These are phyloP conservation scores for Yarrowia sp. DNA, from an alignment of 805 yeast species.

Conservation along the genomic window DNA sequence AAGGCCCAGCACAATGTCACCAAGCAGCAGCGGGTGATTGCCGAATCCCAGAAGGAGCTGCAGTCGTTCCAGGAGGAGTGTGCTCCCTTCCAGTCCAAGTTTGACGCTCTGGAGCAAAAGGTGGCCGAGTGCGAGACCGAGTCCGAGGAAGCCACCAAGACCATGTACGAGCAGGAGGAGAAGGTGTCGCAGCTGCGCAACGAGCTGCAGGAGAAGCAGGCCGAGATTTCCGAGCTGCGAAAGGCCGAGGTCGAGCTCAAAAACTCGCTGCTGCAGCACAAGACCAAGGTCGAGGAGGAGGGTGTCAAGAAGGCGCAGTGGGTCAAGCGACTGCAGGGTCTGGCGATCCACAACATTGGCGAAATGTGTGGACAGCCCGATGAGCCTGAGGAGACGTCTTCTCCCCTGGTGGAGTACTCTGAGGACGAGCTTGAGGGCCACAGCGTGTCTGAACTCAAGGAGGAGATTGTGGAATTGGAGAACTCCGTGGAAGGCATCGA, in stretches of 20 bases:
- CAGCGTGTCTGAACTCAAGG: conserved; percentile 58
- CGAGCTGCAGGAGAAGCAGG: conserved; percentile 53
- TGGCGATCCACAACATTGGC: conserved; percentile 29
- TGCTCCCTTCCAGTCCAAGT: conserved; percentile 52
- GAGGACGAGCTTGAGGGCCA: conserved; percentile 60
- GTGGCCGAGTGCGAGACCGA: conserved; percentile 42
- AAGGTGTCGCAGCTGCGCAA: conserved; percentile 51
- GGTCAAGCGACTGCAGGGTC: conserved; percentile 38
- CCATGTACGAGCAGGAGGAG: conserved; percentile 46
- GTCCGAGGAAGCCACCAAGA: conserved; percentile 42
- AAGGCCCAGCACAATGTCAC: conserved; percentile 70
- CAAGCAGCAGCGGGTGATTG: conserved; percentile 59
- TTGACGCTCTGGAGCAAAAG: conserved; percentile 42
- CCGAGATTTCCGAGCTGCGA: conserved; percentile 61
- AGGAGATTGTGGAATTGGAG: conserved; percentile 63
- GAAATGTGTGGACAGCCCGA: conserved; percentile 39
- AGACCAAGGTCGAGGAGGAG: conserved; percentile 54
- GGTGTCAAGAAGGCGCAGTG: conserved; percentile 43
- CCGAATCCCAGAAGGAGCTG: conserved; percentile 59
- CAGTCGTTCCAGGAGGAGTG: conserved; percentile 51
- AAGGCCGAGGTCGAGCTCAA: conserved; percentile 71
- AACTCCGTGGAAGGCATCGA: conserved; percentile 61
- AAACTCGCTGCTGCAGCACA: conserved; percentile 66
- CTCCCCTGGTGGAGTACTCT: conserved; percentile 53
- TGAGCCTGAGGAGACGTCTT: conserved; percentile 34